A percentile compares a stretch with the other conserved stretches of the same genome.
phyloP scores from a whole-genome alignment of 2,329 filamentous ascomycete species.

The Pseudopithomyces chartarum region DNA sequence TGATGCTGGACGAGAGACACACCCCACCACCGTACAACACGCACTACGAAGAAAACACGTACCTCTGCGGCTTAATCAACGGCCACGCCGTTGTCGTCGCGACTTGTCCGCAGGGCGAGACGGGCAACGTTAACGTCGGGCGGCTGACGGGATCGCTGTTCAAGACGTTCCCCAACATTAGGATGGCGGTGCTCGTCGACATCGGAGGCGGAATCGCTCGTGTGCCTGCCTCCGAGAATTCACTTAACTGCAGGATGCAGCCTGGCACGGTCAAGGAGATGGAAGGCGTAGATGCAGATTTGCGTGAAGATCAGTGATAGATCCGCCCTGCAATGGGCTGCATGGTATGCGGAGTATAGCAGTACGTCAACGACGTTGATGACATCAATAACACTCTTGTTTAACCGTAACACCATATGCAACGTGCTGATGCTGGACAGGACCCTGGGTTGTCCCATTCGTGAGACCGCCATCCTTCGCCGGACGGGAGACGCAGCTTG shows the following conservation, averaged over 20 bases:
- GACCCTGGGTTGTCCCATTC: constrained; percentile 12
- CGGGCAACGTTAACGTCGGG: too few species aligned
- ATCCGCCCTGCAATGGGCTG: not conserved
- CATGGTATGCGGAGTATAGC: constrained; percentile 4
- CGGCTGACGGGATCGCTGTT: too few species aligned
- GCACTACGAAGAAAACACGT: too few species aligned
- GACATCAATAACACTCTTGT: constrained; percentile 1
- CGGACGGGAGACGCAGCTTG: constrained; percentile 9
- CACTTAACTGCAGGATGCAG: not conserved
- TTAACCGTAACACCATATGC: not conserved
- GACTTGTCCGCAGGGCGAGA: too few species aligned
- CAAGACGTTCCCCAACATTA: too few species aligned
- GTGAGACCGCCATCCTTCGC: constrained; percentile 5
- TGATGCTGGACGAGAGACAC: too few species aligned
- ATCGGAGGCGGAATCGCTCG: too few species aligned
- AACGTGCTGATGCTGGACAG: constrained; percentile 1
- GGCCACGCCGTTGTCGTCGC: too few species aligned
- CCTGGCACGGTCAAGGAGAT: constrained; percentile 6
- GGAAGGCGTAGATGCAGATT: constrained; percentile 3
- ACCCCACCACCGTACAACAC: too few species aligned
- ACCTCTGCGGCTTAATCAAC: too few species aligned
- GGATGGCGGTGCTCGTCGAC: too few species aligned
- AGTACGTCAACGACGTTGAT: not conserved
- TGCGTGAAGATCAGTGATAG: constrained; percentile 7
- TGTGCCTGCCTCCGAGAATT: too few species aligned